Base-by-base conservation (phyloP, 164 flowering plant genomes). In the Liquidambar formosana region DNA sequence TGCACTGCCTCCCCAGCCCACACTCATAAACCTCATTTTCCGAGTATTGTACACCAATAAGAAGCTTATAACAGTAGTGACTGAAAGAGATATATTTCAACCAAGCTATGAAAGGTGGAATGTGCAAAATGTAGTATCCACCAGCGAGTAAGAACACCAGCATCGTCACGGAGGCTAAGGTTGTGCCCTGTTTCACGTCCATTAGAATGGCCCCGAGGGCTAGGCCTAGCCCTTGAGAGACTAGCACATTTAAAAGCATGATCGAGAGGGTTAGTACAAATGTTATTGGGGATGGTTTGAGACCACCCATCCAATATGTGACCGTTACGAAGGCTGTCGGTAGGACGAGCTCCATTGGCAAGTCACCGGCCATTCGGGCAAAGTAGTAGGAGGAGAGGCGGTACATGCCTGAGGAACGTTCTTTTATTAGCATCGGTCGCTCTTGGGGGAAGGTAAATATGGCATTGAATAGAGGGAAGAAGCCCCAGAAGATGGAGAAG, bases 401-500 rank as follows among this genome's bases (percentile, higher is more conserved):
- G 69, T 94, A 94, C 97, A 90, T 90, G 33, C 94, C 86, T 0
- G 98, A 94, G 10, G 92, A 84, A 1, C 92, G 85, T 61, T 92
- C 98, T 68, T 81, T 89, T 49, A 69, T 79, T 18, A 92, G 85
- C 89, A 92, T 92, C 11, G 89, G 81, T 10, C 85, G 64, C 65
- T 94, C 98, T 69, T 78, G 92, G n/a, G 98, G 98, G 84, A 94
- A 94, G 18, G 94, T 71, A 66, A 94, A 94, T 53, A 92, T 82
- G 69, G 97, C 93, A 61, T 85, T 86, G 86, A 84, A 90, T 21
- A 94, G 75, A 0, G 98, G 98, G 72, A 86, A 92, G 85, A 92
- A 92, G 10, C 98, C 96, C 98, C 98, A 94, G 67, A 94, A 94
- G 64, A 88, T 89, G 64, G 98, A 84, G 90, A 92, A 88, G 81